phyloP scores from a whole-genome alignment of 345 rosid genomes.

The Sisymbrium irio region DNA sequence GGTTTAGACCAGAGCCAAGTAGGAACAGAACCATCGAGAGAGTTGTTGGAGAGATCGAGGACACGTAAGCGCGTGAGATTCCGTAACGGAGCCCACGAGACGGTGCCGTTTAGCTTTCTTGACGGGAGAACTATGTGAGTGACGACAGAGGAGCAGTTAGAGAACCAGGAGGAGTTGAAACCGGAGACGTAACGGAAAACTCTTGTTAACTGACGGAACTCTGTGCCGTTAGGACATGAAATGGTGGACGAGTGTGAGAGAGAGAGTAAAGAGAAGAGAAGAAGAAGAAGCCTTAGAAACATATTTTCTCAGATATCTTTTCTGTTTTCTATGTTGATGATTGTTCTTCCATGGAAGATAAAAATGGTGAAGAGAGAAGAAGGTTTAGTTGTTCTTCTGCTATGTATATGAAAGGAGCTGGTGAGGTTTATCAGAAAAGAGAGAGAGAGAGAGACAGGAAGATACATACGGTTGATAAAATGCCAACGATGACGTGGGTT shows the following conservation, averaged over 20 bases:
- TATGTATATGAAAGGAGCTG: conserved; percentile 8
- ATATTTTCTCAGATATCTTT: conserved; percentile 8
- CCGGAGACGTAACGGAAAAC: conserved; percentile 68
- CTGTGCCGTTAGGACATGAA: conserved; percentile 35
- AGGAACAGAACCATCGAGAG: conserved; percentile 66
- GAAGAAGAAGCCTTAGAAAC: conserved; percentile 32
- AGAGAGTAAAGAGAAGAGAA: conserved; percentile 43
- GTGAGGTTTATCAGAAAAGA: conserved; percentile 27
- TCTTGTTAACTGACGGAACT: conserved; percentile 43
- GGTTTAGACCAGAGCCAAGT: conserved; percentile 64
- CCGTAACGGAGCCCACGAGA: conserved; percentile 66
- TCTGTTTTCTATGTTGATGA: neutral
- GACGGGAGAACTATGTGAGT: conserved; percentile 50
- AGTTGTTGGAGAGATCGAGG: conserved; percentile 72
- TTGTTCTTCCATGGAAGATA: conserved; percentile 32
- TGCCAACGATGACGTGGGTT: conserved; percentile 12
- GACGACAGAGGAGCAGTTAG: conserved; percentile 53
- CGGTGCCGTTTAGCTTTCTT: conserved; percentile 55
- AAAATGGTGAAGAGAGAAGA: neutral
- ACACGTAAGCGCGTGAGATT: conserved; percentile 48
- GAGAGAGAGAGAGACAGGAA: neutral
- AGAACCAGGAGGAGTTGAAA: conserved; percentile 64
- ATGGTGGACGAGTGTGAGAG: conserved; percentile 46
- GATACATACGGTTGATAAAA: conserved; percentile 16
- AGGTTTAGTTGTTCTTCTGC: conserved; percentile 3